Evolutionary conservation across 2,329 filamentous ascomycete species (phyloP).

Genomic region (Trichoderma semiorbis): DNA sequence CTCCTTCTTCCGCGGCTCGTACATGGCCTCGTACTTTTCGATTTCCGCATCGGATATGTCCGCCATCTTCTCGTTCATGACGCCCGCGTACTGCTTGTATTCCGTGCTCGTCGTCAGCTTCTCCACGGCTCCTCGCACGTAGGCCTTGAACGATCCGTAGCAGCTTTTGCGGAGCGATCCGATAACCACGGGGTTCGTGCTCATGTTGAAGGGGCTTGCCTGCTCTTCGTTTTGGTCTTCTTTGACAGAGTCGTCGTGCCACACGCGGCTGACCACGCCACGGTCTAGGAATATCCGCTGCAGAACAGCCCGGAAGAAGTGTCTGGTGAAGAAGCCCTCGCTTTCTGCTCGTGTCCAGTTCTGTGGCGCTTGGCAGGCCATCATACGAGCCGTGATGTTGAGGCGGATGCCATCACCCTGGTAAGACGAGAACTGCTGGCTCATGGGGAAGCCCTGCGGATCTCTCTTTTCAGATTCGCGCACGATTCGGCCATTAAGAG

Average conservation of each 20-base stretch:
- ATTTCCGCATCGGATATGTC: conserved; percentile 74
- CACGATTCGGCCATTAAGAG: conserved; percentile 64
- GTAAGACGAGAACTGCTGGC: conserved; percentile 61
- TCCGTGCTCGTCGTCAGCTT: conserved; percentile 64
- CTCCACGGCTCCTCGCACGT: conserved; percentile 74
- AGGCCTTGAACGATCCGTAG: conserved; percentile 70
- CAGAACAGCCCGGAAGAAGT: conserved; percentile 87
- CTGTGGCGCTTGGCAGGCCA: conserved; percentile 91
- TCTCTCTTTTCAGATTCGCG: conserved; percentile 71
- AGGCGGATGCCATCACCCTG: conserved; percentile 66
- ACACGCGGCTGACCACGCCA: conserved; percentile 65
- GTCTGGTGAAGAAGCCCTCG: conserved; percentile 83
- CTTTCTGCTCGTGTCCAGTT: conserved; percentile 87
- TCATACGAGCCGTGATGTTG: conserved; percentile 96
- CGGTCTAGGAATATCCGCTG: conserved; percentile 90
- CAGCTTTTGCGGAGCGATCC: conserved; percentile 78
- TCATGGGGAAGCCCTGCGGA: conserved; percentile 93
- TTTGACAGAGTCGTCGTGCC: conserved; percentile 33
- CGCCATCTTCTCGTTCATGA: conserved; percentile 63
- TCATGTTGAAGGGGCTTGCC: conserved; percentile 45
- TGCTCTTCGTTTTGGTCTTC: conserved; percentile 25
- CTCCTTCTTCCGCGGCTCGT: conserved; percentile 67
- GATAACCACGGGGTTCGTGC: conserved; percentile 78
- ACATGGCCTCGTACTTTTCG: conserved; percentile 63
- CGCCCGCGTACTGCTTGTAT: conserved; percentile 56